A percentile compares a stretch with the other conserved stretches of the same genome.
Conservation (phyloP, 2,329 filamentous ascomycete species). For the Westerdykella sp. region DNA sequence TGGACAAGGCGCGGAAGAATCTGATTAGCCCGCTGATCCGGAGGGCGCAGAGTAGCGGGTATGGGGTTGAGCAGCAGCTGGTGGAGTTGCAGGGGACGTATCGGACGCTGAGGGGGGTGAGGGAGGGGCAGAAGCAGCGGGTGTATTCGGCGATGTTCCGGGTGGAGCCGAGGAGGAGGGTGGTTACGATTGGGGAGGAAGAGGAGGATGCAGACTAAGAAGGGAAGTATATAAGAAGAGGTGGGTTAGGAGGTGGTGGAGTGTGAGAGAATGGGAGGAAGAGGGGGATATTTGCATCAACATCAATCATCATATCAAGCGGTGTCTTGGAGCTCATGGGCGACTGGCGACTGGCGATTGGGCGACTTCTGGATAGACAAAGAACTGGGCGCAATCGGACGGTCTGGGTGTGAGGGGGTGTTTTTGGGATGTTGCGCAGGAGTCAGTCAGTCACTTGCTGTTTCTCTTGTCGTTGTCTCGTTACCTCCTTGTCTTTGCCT, state of each 20-base stretch:
- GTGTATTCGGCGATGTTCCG: slow-evolving; percentile 69
- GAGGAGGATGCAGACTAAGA: slow-evolving; percentile 8
- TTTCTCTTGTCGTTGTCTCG: too few species aligned
- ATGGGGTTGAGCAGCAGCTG: slow-evolving; percentile 81
- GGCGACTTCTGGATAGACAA: neutral
- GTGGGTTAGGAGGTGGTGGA: neutral
- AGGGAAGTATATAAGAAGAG: neutral
- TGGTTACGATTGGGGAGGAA: slow-evolving; percentile 14
- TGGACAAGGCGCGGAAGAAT: slow-evolving; percentile 77
- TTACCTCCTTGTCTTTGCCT: too few species aligned
- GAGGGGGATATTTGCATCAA: neutral
- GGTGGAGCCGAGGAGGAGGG: slow-evolving; percentile 25
- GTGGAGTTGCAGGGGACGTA: slow-evolving; percentile 74
- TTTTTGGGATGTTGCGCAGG: too few species aligned
- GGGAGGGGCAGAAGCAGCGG: slow-evolving; percentile 75
- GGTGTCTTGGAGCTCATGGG: neutral
- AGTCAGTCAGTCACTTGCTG: too few species aligned
- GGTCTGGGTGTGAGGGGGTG: too few species aligned
- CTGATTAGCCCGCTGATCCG: slow-evolving; percentile 78
- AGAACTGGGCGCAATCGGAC: too few species aligned
- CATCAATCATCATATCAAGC: neutral
- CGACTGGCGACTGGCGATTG: neutral
- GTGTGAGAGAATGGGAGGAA: too few species aligned
- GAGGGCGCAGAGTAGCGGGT: slow-evolving; percentile 59
- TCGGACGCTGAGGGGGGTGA: slow-evolving; percentile 65